Evolutionary conservation across 805 yeast species (phyloP), one percentile per base, ranked within the genome.

Genomic region (Spathaspora arborariae): DNA sequence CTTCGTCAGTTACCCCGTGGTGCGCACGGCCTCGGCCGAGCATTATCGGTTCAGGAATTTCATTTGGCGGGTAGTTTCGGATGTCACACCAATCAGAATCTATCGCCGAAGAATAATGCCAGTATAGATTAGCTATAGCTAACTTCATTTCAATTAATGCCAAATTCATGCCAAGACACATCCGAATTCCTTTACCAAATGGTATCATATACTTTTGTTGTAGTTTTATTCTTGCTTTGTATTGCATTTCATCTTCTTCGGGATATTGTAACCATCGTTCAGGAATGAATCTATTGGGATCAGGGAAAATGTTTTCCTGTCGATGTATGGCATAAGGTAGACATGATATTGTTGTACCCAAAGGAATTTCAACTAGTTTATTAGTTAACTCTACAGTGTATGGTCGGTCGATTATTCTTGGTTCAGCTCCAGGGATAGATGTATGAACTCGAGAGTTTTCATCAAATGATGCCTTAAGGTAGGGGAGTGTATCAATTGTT

Each of bases 391-490:
- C 41, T 2, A 65, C 56, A 1, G 45, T 43, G 44, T 67, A 68
- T 11, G 56, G 48, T 40, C 54, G 48, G 40, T 74, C 76, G 8
- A 73, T 64, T 8, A 67, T 57, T 27, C 91, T 59, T 2, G 89
- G 89, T 59, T 84, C 89, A 39, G 82, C 75, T 2, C 89, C 90
- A 1, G 90, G 90, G 50, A 84, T 84, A 0, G 89, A 82, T 2
- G 88, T 71, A 60, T 84, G 86, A 0, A 83, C 66, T 37, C 91
- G 67, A 18, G 76, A 72, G 3, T 76, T 74, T 59, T 87, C 95
- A 44, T 74, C 72, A 2, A 85, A 57, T 20, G 86, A 70, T 0
- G 90, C 87, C 54, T 80, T 75, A 47, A 86, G 59, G 43, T 75
- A 72, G 1, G 85, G 84, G 33, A 83, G 62, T 8, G 66, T 65